Evolutionary conservation across 345 rosid species (phyloP), one percentile per base, ranked within the genome.

Genomic region (Murraya paniculata): DNA sequence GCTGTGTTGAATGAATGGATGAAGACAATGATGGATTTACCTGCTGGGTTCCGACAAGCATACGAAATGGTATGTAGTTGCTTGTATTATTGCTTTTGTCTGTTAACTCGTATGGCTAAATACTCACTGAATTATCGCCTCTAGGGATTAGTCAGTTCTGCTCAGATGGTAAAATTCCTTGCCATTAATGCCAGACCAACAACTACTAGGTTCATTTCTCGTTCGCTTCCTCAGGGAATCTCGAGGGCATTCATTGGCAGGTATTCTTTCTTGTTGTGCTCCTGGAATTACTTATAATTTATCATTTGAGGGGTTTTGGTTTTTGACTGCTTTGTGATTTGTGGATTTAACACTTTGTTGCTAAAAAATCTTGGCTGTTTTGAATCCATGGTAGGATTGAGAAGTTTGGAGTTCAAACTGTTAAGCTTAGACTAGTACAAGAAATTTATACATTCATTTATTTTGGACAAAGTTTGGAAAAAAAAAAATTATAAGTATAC

Each of bases 1-100:
- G 97, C 99, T 55, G 97, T 96, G 35, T 76, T 96, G 85, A 94
- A 91, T 41, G 99, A 96, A 82, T 96, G 99, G 99, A 97, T 94
- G 68, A 94, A 90, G 81, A 91, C 99, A 8, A 87, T 94, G 93
- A 85, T 90, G 90, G 98, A 96, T 85, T 82, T 96, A 82, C 99
- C 99, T 84, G 95, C 98, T 48, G 99, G 99, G 9, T 87, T 96
- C 66, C 95, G 97, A 61, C 99, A 94, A 90, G 98, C 99, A 31
- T 94, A 89, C 83, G 98, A 96, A 85, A 96, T 96, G 99, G 99
- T 94, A 21, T 16, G 38, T 53, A 72, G 24, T 62, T 39, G 76
- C 72, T 59, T 57, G 68, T 28, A 25, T 61, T 14, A 61, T 78
- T 76, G 28, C 61, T 65, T 57, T 58, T 64, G 38, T 76, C 25